Percentiles rank a stretch among this genome's conserved stretches.
Evolutionary conservation across 306 rosid species (phyloP).

Genomic region (Pyrus communis): DNA sequence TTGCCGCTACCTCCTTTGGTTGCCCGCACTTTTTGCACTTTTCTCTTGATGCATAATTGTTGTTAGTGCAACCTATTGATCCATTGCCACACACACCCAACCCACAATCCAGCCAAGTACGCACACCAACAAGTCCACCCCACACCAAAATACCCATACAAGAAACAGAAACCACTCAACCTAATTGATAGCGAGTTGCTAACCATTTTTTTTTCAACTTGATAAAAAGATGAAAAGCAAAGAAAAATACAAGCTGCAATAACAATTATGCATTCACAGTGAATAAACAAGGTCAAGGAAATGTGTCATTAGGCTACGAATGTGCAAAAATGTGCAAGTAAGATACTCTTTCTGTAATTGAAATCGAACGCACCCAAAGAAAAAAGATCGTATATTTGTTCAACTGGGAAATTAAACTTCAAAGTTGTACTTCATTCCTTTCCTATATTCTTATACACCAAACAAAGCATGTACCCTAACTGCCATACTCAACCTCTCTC

Average conservation of each 20-base stretch:
- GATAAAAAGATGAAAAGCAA: conserved; percentile 14
- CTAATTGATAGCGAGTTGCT: conserved; percentile 51
- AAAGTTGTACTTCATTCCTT: neutral
- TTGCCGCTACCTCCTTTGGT: conserved; percentile 88
- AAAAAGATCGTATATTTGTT: neutral
- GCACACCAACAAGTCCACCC: conserved; percentile 84
- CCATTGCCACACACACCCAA: conserved; percentile 74
- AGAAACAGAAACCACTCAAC: conserved; percentile 79
- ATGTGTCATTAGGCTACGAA: neutral
- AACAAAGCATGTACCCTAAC: neutral
- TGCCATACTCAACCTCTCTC: neutral
- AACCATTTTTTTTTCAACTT: conserved; percentile 23
- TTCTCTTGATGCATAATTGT: conserved; percentile 99
- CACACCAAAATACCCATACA: conserved; percentile 77
- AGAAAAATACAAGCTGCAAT: conserved; percentile 4
- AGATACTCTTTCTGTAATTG: neutral
- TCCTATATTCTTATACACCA: neutral
- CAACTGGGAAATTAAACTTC: neutral
- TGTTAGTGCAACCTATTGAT: conserved; percentile 99
- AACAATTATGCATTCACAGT: neutral
- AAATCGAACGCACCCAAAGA: neutral
- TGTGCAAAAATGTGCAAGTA: neutral
- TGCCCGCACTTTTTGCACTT: conserved; percentile 98
- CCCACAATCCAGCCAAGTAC: conserved; percentile 72
- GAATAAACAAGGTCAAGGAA: neutral